Conservation (phyloP, 345 rosid species). For the Pugionium cornutum region DNA sequence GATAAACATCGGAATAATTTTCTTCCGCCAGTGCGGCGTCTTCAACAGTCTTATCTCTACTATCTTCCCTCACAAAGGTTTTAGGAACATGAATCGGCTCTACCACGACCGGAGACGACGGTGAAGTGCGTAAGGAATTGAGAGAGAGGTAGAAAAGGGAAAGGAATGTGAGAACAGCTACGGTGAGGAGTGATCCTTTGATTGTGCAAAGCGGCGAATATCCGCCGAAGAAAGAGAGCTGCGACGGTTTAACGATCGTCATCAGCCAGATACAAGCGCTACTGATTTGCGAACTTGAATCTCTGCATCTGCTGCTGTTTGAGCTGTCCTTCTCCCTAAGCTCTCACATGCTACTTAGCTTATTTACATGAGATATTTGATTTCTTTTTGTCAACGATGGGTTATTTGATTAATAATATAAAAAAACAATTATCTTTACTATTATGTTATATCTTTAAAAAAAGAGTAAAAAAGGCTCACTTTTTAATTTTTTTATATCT, state of each 20-base stretch:
- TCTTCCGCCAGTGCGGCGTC: conserved; percentile 23
- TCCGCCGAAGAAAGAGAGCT: conserved; percentile 31
- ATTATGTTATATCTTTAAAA: too few species aligned
- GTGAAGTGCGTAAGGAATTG: conserved; percentile 53
- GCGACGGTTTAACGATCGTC: conserved; percentile 52
- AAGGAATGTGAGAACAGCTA: conserved; percentile 67
- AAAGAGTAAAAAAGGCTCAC: too few species aligned
- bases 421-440: too few species aligned
- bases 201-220: conserved; percentile 54
- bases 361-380: too few species aligned
- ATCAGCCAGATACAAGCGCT: conserved; percentile 41
- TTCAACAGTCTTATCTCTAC: neutral
- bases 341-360: conserved; percentile 5
- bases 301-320: conserved; percentile 13
- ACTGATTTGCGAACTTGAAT: neutral
- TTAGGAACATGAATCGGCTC: conserved; percentile 29
- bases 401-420: too few species aligned
- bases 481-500: too few species aligned
- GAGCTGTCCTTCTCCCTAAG: conserved; percentile 4
- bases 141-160: conserved; percentile 65
- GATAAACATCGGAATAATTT: conserved; percentile 53
- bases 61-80: conserved; percentile 19
- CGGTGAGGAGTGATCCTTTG: conserved; percentile 62
- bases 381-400: too few species aligned
- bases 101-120: conserved; percentile 39